phyloP scores from a whole-genome alignment of 768 basidiomycete genomes.

The Rhizopogon vulgaris region DNA sequence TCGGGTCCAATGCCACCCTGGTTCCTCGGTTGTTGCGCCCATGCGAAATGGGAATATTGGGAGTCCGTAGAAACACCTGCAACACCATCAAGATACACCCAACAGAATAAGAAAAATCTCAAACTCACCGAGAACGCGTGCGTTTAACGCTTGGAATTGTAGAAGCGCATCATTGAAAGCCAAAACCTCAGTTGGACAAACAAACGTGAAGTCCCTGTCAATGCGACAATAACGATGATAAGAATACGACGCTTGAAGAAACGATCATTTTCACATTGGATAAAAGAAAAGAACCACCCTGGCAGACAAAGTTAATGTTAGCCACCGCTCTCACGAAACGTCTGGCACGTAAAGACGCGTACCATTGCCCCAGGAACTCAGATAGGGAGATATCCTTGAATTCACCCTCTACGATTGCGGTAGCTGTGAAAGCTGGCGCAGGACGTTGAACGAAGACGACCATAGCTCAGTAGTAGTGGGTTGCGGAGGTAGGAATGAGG shows the following conservation, averaged over 20 bases:
- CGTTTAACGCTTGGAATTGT: conserved; percentile 66
- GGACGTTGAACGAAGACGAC: conserved; percentile 71
- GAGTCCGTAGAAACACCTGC: conserved; percentile 85
- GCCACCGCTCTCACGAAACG: neutral
- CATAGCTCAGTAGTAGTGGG: conserved; percentile 13
- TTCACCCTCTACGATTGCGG: conserved; percentile 67
- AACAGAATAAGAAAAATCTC: neutral
- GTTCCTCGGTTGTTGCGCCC: conserved; percentile 76
- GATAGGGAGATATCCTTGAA: conserved; percentile 75
- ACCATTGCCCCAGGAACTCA: conserved; percentile 82
- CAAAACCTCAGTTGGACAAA: conserved; percentile 93
- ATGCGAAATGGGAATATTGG: conserved; percentile 81
- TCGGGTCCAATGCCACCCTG: conserved; percentile 88
- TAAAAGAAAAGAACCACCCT: conserved; percentile 96
- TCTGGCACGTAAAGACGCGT: conserved; percentile 13
- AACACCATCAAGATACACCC: conserved; percentile 3
- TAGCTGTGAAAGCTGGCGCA: conserved; percentile 74
- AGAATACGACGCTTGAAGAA: neutral
- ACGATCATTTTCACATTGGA: conserved; percentile 60
- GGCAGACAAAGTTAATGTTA: conserved; percentile 1
- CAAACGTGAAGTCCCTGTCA: conserved; percentile 77
- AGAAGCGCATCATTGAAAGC: conserved; percentile 88
- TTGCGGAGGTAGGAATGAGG: neutral
- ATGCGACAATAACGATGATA: neutral
- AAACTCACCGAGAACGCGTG: conserved; percentile 66